Base-by-base conservation (phyloP, 345 rosid genomes). In the Arabis hirsuta region DNA sequence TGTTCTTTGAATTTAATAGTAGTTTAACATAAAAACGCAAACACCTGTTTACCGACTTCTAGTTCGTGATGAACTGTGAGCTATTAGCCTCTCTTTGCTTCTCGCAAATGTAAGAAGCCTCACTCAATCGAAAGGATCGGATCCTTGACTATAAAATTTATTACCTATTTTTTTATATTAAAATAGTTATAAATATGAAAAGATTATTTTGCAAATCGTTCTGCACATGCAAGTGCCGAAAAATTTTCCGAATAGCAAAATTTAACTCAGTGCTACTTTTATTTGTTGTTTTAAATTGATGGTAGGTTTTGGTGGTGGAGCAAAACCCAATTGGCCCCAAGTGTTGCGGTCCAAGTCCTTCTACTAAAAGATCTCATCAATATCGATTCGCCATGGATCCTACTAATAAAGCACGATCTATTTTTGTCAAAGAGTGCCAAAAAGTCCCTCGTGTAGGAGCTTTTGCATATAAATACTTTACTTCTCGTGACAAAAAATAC, bases 401-500 rank as follows among this genome's bases (percentile, higher is more conserved):
- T 53, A 38, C 22, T 8, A 74, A 43, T 8, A 74, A 43, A 52
- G 46, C 27, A 32, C 39, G 45, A 59, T 74, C 78, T 43, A 12
- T 60, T 43, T 74, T 74, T 67, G 6, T 53, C 51, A 53, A 67
- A 61, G 78, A 67, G 7, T 68, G 39, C 57, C 73, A 74, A 16
- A 74, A 74, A 67, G 50, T 45, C 2, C 63, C 73, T 53, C 69
- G 78, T 60, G 73, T 74, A 12, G 78, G 78, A 67, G 57, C 63
- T 53, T 50, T 12, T 39, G 78, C 78, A 14, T 74, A 22, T 34
- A 68, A 61, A 34, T 69, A 53, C 9, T 74, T 67, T 53, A 74
- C 78, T 8, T 67, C 64, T 31, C 78, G 78, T 47, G 78, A 74
- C 69, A 74, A 74, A 68, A 65, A 43, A 7, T 74, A 74, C 39